Evolutionary conservation across 2,329 filamentous ascomycete genomes (phyloP).

Genomic region (Colletotrichum brevisporum): DNA sequence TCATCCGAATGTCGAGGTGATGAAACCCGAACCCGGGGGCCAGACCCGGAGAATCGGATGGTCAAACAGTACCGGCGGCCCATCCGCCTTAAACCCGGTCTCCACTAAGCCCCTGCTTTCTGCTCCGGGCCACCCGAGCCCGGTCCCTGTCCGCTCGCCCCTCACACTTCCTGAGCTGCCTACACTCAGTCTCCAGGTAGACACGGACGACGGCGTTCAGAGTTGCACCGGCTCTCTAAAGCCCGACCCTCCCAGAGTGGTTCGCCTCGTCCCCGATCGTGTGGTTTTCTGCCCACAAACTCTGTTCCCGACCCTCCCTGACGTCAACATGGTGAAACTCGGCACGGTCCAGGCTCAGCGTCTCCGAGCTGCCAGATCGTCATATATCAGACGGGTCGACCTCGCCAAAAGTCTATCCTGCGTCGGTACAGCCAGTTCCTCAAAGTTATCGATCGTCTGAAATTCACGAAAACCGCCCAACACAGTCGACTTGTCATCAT

Average conservation of each 20-base stretch:
- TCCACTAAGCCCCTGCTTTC: background rate
- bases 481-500: background rate
- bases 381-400: conserved; percentile 16
- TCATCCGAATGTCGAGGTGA: background rate
- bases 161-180: background rate
- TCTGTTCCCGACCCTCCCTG: conserved; percentile 21
- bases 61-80: conserved; percentile 3
- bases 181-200: too few species aligned
- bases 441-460: background rate
- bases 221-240: conserved; percentile 17
- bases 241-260: conserved; percentile 7
- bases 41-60: conserved; percentile 1
- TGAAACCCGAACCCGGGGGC: background rate
- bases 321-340: conserved; percentile 33
- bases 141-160: conserved; percentile 29
- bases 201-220: conserved; percentile 29
- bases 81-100: conserved; percentile 23
- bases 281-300: background rate
- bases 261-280: background rate
- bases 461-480: background rate
- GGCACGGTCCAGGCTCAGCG: background rate
- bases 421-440: background rate
- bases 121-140: conserved; percentile 31
- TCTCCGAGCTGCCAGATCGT: background rate
- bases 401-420: conserved; percentile 1